Conservation (phyloP, 169 alveolate genomes). For the Babesia ovata region DNA sequence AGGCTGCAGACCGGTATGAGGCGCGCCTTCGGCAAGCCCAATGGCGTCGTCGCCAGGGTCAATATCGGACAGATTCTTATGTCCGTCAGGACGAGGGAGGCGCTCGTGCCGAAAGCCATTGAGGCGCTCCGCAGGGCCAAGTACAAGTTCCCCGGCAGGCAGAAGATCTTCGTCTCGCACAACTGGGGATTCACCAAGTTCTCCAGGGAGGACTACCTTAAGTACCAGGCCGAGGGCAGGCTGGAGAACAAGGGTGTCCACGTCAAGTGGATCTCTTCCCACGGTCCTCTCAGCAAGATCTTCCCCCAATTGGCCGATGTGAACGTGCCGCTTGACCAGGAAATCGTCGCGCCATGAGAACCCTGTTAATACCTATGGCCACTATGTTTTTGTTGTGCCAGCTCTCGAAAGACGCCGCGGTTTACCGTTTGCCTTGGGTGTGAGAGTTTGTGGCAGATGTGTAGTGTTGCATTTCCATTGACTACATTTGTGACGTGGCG, state of each 20-base stretch:
- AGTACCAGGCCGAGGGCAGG: constrained; percentile 92
- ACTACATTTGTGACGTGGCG: no score
- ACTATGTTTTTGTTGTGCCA: not conserved
- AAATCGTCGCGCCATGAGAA: constrained; percentile 42
- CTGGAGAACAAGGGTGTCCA: constrained; percentile 87
- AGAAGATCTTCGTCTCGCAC: constrained; percentile 94
- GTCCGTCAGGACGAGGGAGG: constrained; percentile 92
- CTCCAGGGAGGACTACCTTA: constrained; percentile 92
- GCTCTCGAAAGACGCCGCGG: no score
- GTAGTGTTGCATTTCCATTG: no score
- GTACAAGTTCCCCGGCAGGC: constrained; percentile 99
- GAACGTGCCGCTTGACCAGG: constrained; percentile 55
- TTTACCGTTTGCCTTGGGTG: no score
- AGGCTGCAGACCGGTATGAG: constrained; percentile 99
- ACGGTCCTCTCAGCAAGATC: constrained; percentile 77
- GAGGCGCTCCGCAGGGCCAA: constrained; percentile 97
- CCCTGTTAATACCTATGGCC: not conserved
- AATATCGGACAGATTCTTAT: constrained; percentile 94
- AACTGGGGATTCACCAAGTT: constrained; percentile 98
- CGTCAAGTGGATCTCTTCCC: constrained; percentile 83
- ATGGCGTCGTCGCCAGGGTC: constrained; percentile 96
- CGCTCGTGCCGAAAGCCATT: constrained; percentile 86
- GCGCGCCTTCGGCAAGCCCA: constrained; percentile 99
- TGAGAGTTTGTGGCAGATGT: no score
- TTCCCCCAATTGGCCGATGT: constrained; percentile 64